Evolutionary conservation across 306 rosid genomes (phyloP), one percentile per base, ranked within the genome.

Genomic region (Argentina anserina): DNA sequence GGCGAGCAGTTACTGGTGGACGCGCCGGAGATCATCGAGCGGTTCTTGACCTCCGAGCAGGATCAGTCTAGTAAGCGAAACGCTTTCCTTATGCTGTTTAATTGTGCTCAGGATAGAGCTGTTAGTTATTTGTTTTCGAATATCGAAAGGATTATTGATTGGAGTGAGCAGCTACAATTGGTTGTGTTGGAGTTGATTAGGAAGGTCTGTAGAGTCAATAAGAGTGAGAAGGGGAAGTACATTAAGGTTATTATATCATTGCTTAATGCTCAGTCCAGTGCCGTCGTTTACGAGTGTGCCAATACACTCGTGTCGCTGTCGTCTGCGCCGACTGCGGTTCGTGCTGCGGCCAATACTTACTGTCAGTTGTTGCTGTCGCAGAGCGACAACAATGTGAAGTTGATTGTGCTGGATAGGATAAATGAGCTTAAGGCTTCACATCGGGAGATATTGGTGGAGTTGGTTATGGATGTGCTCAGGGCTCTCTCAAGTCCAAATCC

Each of bases 341-440:
- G 92, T 5, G 99, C 96, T 3, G 99, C 99, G 0, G 96, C 99
- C 0, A 82, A 69, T 39, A 91, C 97, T 41, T 95, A 95, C 55
- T 83, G 90, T 29, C 97, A 91, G 81, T 76, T 95, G 14, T 73
- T 94, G 81, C 80, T 91, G 34, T 95, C 99, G 0, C 99, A 95
- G 85, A 95, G 99, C 10, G 99, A 95, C 67, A 95, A 95, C 66
- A 95, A 95, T 79, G 99, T 95, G 37, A 95, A 95, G 75, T 89
- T 95, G 53, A 91, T 95, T 37, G 93, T 95, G 53, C 90, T 95
- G 0, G 99, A 95, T 75, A 82, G 97, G 76, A 81, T 95, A 15
- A 95, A 82, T 15, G 97, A 91, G 87, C 87, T 95, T 25, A 91
- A 86, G 87, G 67, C 79, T 18, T 79, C 88, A 0, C 87, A 91